Base-by-base conservation (phyloP, 495 filamentous ascomycete genomes). In the Astrothelium macrocarpum region DNA sequence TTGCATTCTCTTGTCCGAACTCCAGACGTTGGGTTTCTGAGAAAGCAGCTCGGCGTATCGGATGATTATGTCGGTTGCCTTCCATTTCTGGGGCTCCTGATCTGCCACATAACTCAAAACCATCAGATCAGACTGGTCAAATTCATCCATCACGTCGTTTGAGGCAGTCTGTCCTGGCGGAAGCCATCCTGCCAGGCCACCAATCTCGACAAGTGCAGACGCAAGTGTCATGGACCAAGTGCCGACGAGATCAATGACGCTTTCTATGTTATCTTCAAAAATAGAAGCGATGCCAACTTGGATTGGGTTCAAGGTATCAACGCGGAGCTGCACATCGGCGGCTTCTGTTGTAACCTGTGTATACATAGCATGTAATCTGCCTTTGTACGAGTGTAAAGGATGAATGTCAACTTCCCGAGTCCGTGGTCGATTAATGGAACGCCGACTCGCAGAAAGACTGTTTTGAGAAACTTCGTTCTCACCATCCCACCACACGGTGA, bases 401-500 rank as follows among this genome's bases (percentile, higher is more conserved):
- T 77, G 75, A 26, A 74, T 63, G 63, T 83, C 82, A 9, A 80
- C 79, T 14, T 72, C 62, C 18, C 78, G 70, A 39, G 65, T 59
- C 42, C 53, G 66, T 28, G 65, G 72, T 56, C 68, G 64, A 60
- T n/a, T 64, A 26, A 75, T 53, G 12, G 75, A 76, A 18, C 68
- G 71, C 46, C 73, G 69, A 59, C 72, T 75, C 14, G 62, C 64
- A 25, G 70, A 66, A 12, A 77, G 65, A 58, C 68, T 75, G 56
- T 68, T 66, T 68, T 61, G n/a, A 65, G 73, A 46, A 74, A 65
- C 28, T 65, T 80, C 77, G 20, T 86, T 85, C 18, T 88, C 82
- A 39, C 91, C 89, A 72, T 91, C 85, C 90, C 91, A 95, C 91
- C 91, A 96, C 0, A 86, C 85, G 11, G 90, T 87, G 53, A 95